Evolutionary conservation across 331 rosid species (phyloP), one percentile per base, ranked within the genome.

Genomic region (Acacia concinna): DNA sequence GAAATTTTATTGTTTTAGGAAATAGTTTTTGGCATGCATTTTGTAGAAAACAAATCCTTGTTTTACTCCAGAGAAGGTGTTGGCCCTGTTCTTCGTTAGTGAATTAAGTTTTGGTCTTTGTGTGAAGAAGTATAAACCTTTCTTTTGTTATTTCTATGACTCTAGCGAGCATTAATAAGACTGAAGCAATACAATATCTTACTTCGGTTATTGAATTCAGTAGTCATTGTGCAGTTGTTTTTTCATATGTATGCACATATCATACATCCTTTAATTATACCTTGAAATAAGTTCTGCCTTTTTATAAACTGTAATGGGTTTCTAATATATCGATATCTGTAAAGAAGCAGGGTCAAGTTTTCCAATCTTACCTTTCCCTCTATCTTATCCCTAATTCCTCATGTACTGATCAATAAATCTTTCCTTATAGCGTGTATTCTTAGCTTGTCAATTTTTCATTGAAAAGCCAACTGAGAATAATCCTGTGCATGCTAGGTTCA

Each of bases 401-500:
- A 32, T 25, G 54, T 31, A 63, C 23, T 30, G 18, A 41, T 77
- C 17, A 52, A 37, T 57, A 65, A 74, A 62, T 28, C 84, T 60
- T 47, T 28, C 8, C 35, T 51, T 73, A 77, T 60, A 77, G 77
- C 71, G 59, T 44, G 44, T 73, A 41, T 64, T 43, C 40, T 31
- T 21, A 27, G 71, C 46, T 68, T 67, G 51, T n/a, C 74, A 71
- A 49, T 62, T 66, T 66, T 81, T 70, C 73, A 30, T 74, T 78
- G 25, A 73, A 57, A 59, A 74, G 73, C 35, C 44, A 59, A 20
- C 79, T 72, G 70, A 46, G 49, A 75, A 30, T 74, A 79, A 41
- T 32, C 72, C 64, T 67, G 65, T 71, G 63, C 79, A 32, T 77
- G 57, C 46, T 87, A 94, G 98, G 98, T 94, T 85, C 98, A 94